phyloP scores from a whole-genome alignment of 345 rosid genomes.

The Hypericum perforatum region DNA sequence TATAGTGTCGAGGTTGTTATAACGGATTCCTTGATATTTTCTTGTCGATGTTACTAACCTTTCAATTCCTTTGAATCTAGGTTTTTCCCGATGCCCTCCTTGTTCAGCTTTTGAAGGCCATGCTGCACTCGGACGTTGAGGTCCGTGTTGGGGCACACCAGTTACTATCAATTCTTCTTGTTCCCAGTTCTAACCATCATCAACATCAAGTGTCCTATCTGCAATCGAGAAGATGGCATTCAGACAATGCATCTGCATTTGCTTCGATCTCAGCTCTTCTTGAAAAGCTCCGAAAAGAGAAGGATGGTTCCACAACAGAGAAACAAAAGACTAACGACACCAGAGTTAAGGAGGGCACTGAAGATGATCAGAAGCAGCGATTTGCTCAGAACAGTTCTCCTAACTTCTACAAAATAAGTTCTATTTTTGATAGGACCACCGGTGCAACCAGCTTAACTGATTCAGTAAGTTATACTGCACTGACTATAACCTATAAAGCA shows the following conservation, averaged over 20 bases:
- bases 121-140: conserved; percentile 79
- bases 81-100: conserved; percentile 79
- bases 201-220: conserved; percentile 45
- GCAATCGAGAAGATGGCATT: conserved; percentile 52
- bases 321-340: conserved; percentile 34
- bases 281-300: conserved; percentile 77
- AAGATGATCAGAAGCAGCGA: conserved; percentile 46
- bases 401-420: conserved; percentile 54
- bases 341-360: conserved; percentile 31
- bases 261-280: conserved; percentile 66
- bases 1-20: too few species aligned
- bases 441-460: conserved; percentile 39
- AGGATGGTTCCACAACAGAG: conserved; percentile 42
- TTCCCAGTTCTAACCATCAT: conserved; percentile 45
- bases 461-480: conserved; percentile 24
- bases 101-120: conserved; percentile 65
- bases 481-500: not conserved
- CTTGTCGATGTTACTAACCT: conserved; percentile 7
- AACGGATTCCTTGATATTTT: not conserved
- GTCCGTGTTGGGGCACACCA: conserved; percentile 84
- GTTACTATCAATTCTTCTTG: conserved; percentile 70
- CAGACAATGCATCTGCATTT: conserved; percentile 56
- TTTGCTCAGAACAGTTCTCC: conserved; percentile 41
- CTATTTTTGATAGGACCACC: conserved; percentile 53
- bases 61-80: conserved; percentile 21